phyloP scores from a whole-genome alignment of 2,329 filamentous ascomycete genomes.

The Aspergillus fumigatus region DNA sequence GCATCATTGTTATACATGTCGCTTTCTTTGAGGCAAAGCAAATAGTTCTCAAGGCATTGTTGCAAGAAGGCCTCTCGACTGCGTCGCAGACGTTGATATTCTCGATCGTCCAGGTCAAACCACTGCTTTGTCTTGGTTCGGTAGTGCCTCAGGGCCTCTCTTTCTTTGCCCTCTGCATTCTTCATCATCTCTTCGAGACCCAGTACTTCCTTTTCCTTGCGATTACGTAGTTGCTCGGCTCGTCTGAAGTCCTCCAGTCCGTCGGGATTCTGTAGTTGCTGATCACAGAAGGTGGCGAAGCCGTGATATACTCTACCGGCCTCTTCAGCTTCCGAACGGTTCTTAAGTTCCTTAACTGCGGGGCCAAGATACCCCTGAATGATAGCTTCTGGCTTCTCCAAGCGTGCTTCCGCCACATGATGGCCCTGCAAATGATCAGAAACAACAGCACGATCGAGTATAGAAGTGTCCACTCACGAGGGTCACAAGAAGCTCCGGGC shows the following conservation, averaged over 20 bases:
- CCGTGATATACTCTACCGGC: conserved; percentile 89
- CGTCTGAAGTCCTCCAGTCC: conserved; percentile 78
- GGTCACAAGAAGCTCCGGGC: conserved; percentile 77
- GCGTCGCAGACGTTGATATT: conserved; percentile 72
- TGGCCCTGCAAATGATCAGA: conserved; percentile 54
- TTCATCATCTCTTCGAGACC: conserved; percentile 63
- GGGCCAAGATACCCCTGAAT: conserved; percentile 80
- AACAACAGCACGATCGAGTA: not conserved
- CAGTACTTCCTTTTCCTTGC: conserved; percentile 73
- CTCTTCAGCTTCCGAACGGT: conserved; percentile 62
- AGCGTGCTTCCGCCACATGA: conserved; percentile 79
- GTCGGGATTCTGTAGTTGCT: conserved; percentile 83
- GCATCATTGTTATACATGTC: conserved; percentile 87
- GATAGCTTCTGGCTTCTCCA: conserved; percentile 88
- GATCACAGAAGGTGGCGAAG: conserved; percentile 92
- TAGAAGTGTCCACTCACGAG: conserved; percentile 48
- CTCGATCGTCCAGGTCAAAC: conserved; percentile 84
- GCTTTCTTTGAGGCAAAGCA: conserved; percentile 76
- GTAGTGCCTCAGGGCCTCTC: conserved; percentile 55
- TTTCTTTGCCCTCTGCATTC: conserved; percentile 48
- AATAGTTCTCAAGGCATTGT: conserved; percentile 87
- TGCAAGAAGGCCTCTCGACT: conserved; percentile 79
- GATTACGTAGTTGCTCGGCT: conserved; percentile 71
- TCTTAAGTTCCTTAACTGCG: conserved; percentile 75
- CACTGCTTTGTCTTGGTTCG: conserved; percentile 74